Evolutionary conservation across 495 filamentous ascomycete species (phyloP).

Genomic region (Clavariopsis aquatica): DNA sequence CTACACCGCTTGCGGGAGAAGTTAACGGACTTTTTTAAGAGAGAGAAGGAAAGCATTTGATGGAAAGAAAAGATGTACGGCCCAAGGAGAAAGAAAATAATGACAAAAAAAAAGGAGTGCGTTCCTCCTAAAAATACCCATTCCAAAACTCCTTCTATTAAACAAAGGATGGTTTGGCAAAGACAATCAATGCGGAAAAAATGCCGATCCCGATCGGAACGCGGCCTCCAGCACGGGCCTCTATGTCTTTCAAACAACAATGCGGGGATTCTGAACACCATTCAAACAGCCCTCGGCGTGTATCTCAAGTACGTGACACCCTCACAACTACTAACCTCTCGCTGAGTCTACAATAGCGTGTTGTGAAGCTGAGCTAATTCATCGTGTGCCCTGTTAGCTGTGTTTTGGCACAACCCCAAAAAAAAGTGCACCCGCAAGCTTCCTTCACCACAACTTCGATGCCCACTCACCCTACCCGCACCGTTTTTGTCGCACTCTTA

Average conservation of each 20-base stretch:
- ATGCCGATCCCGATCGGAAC: background rate
- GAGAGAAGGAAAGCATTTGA: background rate
- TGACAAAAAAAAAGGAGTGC: too few relatives aligned
- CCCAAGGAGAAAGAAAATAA: background rate
- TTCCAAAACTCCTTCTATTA: background rate
- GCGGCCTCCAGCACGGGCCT: background rate
- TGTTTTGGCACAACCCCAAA: too few relatives aligned
- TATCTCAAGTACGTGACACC: too few relatives aligned
- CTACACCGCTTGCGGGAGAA: background rate
- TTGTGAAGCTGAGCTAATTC: too few relatives aligned
- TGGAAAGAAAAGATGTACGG: background rate
- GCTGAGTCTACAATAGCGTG: too few relatives aligned
- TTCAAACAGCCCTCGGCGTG: too few relatives aligned
- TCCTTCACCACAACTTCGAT: slow-evolving; percentile 2
- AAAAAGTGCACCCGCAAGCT: too few relatives aligned
- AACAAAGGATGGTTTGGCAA: background rate
- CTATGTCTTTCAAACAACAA: background rate
- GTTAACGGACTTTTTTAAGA: background rate
- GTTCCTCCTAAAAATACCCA: too few relatives aligned
- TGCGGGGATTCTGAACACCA: background rate
- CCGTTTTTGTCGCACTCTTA: slow-evolving; percentile 5
- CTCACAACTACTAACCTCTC: too few relatives aligned
- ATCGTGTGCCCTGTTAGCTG: too few relatives aligned
- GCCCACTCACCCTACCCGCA: slow-evolving; percentile 3
- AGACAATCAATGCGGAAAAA: background rate